A percentile compares a stretch with the other conserved stretches of the same genome.
Evolutionary conservation across 768 basidiomycete species (phyloP).

Genomic region (Suillus cothurnatus): DNA sequence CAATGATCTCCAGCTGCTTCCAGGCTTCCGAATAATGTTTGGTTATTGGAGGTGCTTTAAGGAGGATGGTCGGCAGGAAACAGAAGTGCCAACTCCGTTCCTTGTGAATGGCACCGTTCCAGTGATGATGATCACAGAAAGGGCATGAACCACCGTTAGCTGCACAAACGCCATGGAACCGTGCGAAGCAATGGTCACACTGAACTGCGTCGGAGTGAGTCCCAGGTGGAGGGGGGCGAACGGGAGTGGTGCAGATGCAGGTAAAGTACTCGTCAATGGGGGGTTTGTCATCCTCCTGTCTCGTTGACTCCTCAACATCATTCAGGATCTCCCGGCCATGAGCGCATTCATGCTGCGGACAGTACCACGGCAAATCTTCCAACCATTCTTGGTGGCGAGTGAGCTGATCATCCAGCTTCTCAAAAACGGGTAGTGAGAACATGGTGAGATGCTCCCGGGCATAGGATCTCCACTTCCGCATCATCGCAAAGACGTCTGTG

Average conservation of each 20-base stretch:
- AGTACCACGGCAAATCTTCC: conserved; percentile 78
- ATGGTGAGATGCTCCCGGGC: conserved; percentile 71
- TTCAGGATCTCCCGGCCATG: conserved; percentile 69
- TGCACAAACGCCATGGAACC: conserved; percentile 85
- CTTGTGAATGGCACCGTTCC: conserved; percentile 85
- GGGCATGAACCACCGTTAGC: conserved; percentile 90
- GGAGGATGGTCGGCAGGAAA: conserved; percentile 70
- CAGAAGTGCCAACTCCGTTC: conserved; percentile 84
- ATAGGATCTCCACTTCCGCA: conserved; percentile 74
- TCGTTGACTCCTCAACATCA: conserved; percentile 75
- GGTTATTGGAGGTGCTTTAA: conserved; percentile 76
- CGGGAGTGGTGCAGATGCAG: conserved; percentile 77
- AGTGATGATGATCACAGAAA: conserved; percentile 90
- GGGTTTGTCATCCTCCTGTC: conserved; percentile 77
- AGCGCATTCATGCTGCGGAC: conserved; percentile 60
- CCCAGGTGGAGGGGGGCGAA: conserved; percentile 78
- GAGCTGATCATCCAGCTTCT: conserved; percentile 71
- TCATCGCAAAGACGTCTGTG: conserved; percentile 69
- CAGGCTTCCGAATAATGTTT: conserved; percentile 79
- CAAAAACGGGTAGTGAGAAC: conserved; percentile 73
- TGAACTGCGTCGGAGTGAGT: conserved; percentile 82
- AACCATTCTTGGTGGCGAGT: conserved; percentile 71
- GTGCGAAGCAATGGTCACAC: conserved; percentile 86
- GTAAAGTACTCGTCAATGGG: conserved; percentile 83
- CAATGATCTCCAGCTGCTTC: conserved; percentile 78